Evolutionary conservation across 2,329 filamentous ascomycete species (phyloP).

Genomic region (Chaetomium sp.): DNA sequence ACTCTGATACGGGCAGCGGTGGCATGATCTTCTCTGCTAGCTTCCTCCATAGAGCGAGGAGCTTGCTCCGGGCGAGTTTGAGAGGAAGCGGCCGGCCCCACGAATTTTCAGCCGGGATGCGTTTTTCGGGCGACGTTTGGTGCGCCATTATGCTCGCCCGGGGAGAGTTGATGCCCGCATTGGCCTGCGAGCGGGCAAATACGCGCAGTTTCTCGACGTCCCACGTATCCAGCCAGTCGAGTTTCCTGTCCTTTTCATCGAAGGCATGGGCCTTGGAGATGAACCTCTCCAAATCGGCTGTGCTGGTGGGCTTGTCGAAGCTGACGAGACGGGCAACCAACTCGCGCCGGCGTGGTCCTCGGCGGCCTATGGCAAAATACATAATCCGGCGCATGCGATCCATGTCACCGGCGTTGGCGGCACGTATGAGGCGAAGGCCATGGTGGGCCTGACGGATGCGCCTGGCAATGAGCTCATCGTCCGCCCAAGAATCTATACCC

Average conservation of each 20-base stretch:
- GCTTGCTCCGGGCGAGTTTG: constrained; percentile 36
- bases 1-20: constrained; percentile 49
- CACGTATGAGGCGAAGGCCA: constrained; percentile 43
- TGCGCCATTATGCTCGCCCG: constrained; percentile 27
- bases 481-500: constrained; percentile 22
- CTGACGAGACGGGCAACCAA: constrained; percentile 38
- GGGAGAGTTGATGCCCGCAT: constrained; percentile 24
- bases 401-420: constrained; percentile 47
- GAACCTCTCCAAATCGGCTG: constrained; percentile 35
- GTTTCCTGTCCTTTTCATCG: constrained; percentile 1
- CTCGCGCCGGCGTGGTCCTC: constrained; percentile 44
- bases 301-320: constrained; percentile 33
- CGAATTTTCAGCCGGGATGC: constrained; percentile 38
- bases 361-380: constrained; percentile 45
- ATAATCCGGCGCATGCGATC: constrained; percentile 43
- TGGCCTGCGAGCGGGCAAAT: constrained; percentile 37
- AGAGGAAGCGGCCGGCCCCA: constrained; percentile 43
- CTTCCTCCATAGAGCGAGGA: constrained; percentile 42
- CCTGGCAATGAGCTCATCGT: constrained; percentile 17
- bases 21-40: constrained; percentile 43
- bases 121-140: constrained; percentile 29
- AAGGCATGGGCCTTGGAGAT: constrained; percentile 16
- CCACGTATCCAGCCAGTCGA: constrained; percentile 45
- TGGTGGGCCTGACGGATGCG: constrained; percentile 37
- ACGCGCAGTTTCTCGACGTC: constrained; percentile 38